Conservation (phyloP, 2,329 filamentous ascomycete genomes). For the Paecilomyces sp. region DNA sequence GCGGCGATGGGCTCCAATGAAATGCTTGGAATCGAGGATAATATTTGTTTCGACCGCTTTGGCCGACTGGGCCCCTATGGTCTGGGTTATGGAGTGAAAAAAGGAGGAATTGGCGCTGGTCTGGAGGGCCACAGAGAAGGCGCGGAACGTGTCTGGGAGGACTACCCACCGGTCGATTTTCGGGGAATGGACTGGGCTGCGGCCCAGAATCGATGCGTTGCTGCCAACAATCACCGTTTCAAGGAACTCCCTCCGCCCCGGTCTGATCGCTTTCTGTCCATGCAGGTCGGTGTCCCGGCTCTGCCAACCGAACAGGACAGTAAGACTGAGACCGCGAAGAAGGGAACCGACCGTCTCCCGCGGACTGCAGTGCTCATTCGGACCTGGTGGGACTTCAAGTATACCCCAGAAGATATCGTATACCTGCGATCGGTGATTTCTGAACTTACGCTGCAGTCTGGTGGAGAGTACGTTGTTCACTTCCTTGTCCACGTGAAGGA, state of each 20-base stretch:
- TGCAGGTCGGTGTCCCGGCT: slow-evolving; percentile 21
- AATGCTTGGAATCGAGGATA: slow-evolving; percentile 67
- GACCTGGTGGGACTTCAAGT: slow-evolving; percentile 72
- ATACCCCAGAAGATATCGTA: slow-evolving; percentile 69
- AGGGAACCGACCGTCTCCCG: slow-evolving; percentile 23
- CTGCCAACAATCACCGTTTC: slow-evolving; percentile 66
- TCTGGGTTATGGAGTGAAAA: slow-evolving; percentile 70
- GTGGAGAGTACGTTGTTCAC: slow-evolving; percentile 69
- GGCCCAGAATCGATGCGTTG: slow-evolving; percentile 65
- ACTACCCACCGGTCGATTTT: slow-evolving; percentile 67
- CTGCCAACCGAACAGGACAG: neutral
- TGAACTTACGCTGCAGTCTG: slow-evolving; percentile 65
- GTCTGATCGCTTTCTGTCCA: slow-evolving; percentile 26
- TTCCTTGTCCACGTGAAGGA: slow-evolving; percentile 76
- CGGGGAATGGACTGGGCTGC: slow-evolving; percentile 70
- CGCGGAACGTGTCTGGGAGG: slow-evolving; percentile 69
- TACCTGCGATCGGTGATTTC: slow-evolving; percentile 76
- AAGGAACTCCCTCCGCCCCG: slow-evolving; percentile 29
- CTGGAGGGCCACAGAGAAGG: slow-evolving; percentile 78
- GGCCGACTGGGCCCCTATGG: slow-evolving; percentile 86
- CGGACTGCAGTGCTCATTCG: slow-evolving; percentile 73
- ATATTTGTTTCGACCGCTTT: slow-evolving; percentile 90
- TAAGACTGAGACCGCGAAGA: slow-evolving; percentile 13
- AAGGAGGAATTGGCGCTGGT: slow-evolving; percentile 77
- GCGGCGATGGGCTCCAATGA: slow-evolving; percentile 82